These are phyloP conservation scores for Schoenoplectus triqueter DNA, from an alignment of 202 grass and related monocot species.

Conservation along the genomic window DNA sequence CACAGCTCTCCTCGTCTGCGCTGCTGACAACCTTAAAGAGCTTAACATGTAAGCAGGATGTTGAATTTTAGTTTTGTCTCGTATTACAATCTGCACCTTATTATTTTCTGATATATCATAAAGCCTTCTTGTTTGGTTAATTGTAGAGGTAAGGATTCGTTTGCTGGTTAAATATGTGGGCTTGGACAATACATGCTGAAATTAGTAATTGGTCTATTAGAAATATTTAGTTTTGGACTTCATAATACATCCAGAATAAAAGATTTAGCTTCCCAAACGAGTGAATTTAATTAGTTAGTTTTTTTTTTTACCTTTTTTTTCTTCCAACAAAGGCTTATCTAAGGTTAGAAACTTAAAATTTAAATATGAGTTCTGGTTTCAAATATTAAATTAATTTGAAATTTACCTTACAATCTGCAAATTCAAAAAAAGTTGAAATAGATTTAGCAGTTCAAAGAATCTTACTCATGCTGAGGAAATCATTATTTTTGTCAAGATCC, in stretches of 20 bases:
- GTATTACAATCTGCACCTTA: background rate
- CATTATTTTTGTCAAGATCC: background rate
- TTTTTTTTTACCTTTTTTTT: background rate
- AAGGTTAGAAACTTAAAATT: background rate
- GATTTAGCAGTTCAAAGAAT: background rate
- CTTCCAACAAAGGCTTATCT: background rate
- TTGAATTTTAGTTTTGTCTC: background rate
- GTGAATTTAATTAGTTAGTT: background rate
- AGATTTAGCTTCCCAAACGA: background rate
- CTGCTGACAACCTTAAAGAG: slow-evolving; percentile 79
- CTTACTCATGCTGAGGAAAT: background rate
- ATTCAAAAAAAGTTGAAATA: background rate
- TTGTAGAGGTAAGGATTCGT: background rate
- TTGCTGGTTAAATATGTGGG: background rate
- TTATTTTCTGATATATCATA: background rate
- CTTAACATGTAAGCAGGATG: slow-evolving; percentile 71
- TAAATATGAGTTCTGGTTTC: background rate
- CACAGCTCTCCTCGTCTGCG: slow-evolving; percentile 65
- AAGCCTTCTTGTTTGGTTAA: background rate
- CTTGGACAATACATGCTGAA: background rate
- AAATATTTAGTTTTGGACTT: background rate
- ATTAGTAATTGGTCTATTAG: slow-evolving; percentile 19
- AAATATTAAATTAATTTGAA: slow-evolving; percentile 17
- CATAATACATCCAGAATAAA: background rate
- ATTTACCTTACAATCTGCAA: background rate